A percentile compares a stretch with the other conserved stretches of the same genome.
These are phyloP conservation scores for Coemansia sp. DNA, from an alignment of 192 early-diverging fungal genomes.

Conservation along the genomic window DNA sequence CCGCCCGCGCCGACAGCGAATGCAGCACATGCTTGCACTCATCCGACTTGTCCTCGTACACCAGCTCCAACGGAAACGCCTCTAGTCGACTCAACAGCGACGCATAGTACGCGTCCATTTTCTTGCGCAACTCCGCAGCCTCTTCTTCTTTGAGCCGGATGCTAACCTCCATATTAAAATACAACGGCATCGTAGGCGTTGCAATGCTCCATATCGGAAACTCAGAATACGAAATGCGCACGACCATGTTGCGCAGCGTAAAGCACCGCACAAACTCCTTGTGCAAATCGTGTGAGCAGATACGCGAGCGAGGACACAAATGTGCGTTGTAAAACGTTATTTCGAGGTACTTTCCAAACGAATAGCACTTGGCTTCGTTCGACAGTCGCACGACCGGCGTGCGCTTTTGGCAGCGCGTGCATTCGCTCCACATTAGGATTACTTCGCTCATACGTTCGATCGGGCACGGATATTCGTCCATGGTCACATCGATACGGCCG, in stretches of 20 bases:
- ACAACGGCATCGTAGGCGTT: conserved; percentile 38
- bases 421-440: conserved; percentile 89
- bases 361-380: conserved; percentile 87
- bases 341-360: conserved; percentile 97
- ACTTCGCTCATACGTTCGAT: conserved; percentile 66
- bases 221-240: conserved; percentile 70
- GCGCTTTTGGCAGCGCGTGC: conserved; percentile 65
- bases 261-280: conserved; percentile 86
- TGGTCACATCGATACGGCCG: conserved; percentile 71
- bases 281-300: conserved; percentile 81
- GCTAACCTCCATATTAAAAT: conserved; percentile 56
- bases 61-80: conserved; percentile 74
- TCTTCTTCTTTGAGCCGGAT: conserved; percentile 74
- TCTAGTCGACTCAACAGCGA: conserved; percentile 81
- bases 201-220: conserved; percentile 43
- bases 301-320: conserved; percentile 61
- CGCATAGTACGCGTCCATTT: conserved; percentile 80
- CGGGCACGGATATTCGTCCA: conserved; percentile 61
- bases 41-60: conserved; percentile 67
- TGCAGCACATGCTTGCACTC: conserved; percentile 68
- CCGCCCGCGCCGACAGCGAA: conserved; percentile 68
- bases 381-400: conserved; percentile 80
- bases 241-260: conserved; percentile 67
- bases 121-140: conserved; percentile 60
- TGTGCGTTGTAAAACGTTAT: conserved; percentile 78